These are phyloP conservation scores for Thoreauomyces humboldtii DNA, from an alignment of 192 early-diverging fungal genomes.

Conservation along the genomic window DNA sequence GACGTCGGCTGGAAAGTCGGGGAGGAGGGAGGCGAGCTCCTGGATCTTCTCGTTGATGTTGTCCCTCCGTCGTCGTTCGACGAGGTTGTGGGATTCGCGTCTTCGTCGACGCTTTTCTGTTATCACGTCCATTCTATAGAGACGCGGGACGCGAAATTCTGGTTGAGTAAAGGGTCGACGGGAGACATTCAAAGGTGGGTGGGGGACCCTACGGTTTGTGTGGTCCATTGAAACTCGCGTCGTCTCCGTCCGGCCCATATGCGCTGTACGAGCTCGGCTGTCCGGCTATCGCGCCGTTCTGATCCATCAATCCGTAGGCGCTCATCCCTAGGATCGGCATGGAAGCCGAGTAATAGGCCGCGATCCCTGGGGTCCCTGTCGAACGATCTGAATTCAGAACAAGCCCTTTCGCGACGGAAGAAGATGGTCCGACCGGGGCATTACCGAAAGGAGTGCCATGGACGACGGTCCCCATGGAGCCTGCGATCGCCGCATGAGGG, in stretches of 20 bases:
- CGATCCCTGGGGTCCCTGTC: conserved; percentile 30
- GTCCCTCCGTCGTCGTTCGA: conserved; percentile 91
- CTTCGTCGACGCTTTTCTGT: conserved; percentile 89
- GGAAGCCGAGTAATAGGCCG: conserved; percentile 45
- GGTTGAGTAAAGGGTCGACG: too few relatives aligned
- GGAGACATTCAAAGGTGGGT: too few relatives aligned
- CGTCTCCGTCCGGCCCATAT: conserved; percentile 16
- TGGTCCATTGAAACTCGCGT: too few relatives aligned
- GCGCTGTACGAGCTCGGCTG: conserved; percentile 36
- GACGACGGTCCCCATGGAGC: conserved; percentile 10
- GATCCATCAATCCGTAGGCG: conserved; percentile 37
- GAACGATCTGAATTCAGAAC: background rate
- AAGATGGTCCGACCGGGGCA: too few relatives aligned
- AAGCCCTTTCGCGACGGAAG: background rate
- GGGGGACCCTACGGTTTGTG: too few relatives aligned
- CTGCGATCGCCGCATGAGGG: too few relatives aligned
- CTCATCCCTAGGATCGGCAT: conserved; percentile 43
- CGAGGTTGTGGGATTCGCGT: conserved; percentile 96
- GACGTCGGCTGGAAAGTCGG: conserved; percentile 55
- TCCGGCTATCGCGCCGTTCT: conserved; percentile 24
- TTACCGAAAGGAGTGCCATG: conserved; percentile 29
- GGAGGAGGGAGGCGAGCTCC: conserved; percentile 81
- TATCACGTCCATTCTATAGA: conserved; percentile 34
- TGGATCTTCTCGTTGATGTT: conserved; percentile 99
- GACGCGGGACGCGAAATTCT: too few relatives aligned